Conservation (phyloP, 805 yeast species). For the Nakazawaea ishiwadae region DNA sequence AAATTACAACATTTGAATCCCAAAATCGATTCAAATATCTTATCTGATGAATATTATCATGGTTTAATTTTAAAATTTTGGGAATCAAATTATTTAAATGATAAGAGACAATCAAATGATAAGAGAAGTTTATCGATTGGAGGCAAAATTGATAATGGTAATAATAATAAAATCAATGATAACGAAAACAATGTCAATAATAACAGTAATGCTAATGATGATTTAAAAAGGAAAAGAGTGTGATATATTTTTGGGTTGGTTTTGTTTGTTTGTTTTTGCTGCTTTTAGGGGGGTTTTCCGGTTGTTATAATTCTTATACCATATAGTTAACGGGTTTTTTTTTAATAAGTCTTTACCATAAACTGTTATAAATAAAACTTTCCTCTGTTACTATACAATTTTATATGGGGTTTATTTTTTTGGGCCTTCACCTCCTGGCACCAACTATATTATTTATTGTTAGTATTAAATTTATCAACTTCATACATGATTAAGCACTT, state of each 20-base stretch:
- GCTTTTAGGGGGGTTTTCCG: too few relatives aligned
- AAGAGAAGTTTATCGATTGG: not conserved
- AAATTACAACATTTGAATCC: not conserved
- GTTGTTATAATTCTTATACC: too few relatives aligned
- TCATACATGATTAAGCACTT: constrained; percentile 8
- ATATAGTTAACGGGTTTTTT: too few relatives aligned
- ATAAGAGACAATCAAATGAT: not conserved
- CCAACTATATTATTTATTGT: constrained; percentile 16
- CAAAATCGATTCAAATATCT: constrained; percentile 1
- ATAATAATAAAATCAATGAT: not conserved
- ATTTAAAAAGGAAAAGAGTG: constrained; percentile 10
- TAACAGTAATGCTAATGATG: not conserved
- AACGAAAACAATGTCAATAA: too few relatives aligned
- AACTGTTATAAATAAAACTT: too few relatives aligned
- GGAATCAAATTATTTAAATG: constrained; percentile 5
- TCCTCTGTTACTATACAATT: too few relatives aligned
- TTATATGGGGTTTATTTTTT: too few relatives aligned
- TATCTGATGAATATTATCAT: constrained; percentile 1
- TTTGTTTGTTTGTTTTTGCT: not conserved
- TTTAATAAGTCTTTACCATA: too few relatives aligned
- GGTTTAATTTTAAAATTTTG: constrained; percentile 3
- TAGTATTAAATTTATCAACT: not conserved
- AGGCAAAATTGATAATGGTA: not conserved
- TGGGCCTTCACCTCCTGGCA: constrained; percentile 45
- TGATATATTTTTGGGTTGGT: not conserved